Base-by-base conservation (phyloP, 768 basidiomycete species). In the Solioccasus polychromus region DNA sequence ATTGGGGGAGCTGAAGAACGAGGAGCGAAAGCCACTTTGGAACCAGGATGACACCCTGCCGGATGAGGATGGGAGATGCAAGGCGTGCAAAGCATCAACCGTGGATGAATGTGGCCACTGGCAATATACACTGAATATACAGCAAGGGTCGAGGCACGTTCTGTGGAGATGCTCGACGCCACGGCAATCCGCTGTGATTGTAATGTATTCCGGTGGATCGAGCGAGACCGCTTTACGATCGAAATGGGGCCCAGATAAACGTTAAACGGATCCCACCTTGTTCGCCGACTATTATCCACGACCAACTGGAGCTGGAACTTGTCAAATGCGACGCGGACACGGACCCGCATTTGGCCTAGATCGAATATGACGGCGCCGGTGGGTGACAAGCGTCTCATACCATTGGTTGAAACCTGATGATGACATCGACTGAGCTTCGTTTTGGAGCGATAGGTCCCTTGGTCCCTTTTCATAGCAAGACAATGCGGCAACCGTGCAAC, bases 401-500 rank as follows among this genome's bases (percentile, higher is more conserved):
- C 39, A 32, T 26, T n/a, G 23, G 28, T n/a, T n/a, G n/a, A n/a
- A n/a, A n/a, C n/a, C n/a, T 37, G 49, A 47, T 35, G 14, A 28
- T 62, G 57, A 53, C 50, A 46, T 62, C 51, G 43, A 44, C 47
- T 42, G 30, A 40, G 46, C 42, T 53, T 60, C 49, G 38, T 39
- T 38, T 35, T 46, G 48, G 49, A 51, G 42, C 50, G 51, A 52
- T 50, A 37, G 44, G 14, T 28, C 52, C 41, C 35, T 31, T 28
- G 23, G 35, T 39, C 48, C 53, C 51, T 38, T 45, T 43, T 14
- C 36, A 40, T 39, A 41, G 47, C 42, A 51, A 51, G 32, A 57
- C 54, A 61, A 62, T 39, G 59, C 49, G 60, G 57, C 42, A 60
- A 34, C 51, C 59, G 37, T 42, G 47, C 55, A 45, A 48, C 55